These are phyloP conservation scores for Dorcoceras hygrometricum DNA, from an alignment of 257 asterid species.

Conservation along the genomic window DNA sequence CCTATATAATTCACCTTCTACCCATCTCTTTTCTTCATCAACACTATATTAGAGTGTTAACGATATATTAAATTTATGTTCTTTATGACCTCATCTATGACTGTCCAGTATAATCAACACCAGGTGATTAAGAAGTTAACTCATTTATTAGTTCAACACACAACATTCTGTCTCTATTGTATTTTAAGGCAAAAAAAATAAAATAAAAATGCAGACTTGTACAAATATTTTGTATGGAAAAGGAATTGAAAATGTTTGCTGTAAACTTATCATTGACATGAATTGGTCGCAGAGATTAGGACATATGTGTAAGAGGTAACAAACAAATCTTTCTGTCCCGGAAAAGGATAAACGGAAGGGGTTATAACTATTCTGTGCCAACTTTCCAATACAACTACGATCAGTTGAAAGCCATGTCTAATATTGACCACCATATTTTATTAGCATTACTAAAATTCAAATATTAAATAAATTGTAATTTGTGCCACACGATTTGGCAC, in stretches of 20 bases:
- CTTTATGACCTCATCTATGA: background rate
- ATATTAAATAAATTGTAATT: background rate
- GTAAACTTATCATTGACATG: conserved; percentile 3
- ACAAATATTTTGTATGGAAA: too few relatives aligned
- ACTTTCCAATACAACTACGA: conserved; percentile 1
- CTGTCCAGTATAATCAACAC: background rate
- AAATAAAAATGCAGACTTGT: conserved; percentile 4
- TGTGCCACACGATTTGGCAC: background rate
- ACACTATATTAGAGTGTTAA: background rate
- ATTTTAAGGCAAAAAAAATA: background rate
- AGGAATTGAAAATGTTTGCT: conserved; percentile 5
- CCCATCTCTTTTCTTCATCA: background rate
- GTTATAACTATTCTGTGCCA: background rate
- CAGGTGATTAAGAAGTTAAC: background rate
- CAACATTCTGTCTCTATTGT: background rate
- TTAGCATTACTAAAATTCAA: conserved; percentile 12
- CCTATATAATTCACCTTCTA: too few relatives aligned
- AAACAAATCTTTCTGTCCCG: background rate
- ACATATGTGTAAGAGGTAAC: conserved; percentile 7
- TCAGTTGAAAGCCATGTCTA: conserved; percentile 16
- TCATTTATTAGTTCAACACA: background rate
- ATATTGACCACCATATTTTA: background rate
- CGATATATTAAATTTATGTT: background rate
- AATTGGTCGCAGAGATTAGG: conserved; percentile 12
- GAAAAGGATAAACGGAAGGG: background rate